Evolutionary conservation across 2,329 filamentous ascomycete genomes (phyloP).

Genomic region (Talaromyces sp.): DNA sequence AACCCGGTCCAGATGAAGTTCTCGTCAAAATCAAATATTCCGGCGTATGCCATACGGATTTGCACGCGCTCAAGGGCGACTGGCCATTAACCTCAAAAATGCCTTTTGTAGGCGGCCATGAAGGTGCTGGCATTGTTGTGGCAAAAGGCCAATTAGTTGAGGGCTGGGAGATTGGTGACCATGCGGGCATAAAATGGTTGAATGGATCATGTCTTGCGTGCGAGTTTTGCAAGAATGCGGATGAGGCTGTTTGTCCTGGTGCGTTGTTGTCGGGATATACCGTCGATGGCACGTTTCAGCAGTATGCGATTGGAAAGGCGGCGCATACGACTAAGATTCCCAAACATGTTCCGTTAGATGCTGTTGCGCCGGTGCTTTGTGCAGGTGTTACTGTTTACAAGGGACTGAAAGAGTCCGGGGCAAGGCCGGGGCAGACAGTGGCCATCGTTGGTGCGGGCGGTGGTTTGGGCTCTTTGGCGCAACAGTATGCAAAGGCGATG

Average conservation of each 20-base stretch:
- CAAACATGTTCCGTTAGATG: conserved; percentile 71
- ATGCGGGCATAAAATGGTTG: conserved; percentile 88
- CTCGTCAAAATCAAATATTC: conserved; percentile 89
- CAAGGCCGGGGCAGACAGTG: conserved; percentile 70
- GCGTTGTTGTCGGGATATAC: conserved; percentile 83
- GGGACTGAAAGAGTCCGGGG: conserved; percentile 78
- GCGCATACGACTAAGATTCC: conserved; percentile 80
- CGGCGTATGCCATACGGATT: conserved; percentile 87
- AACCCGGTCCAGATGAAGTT: conserved; percentile 84
- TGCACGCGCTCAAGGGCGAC: conserved; percentile 79
- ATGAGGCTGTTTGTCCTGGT: conserved; percentile 79
- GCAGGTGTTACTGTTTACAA: conserved; percentile 89
- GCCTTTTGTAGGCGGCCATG: conserved; percentile 78
- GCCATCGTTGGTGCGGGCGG: conserved; percentile 86
- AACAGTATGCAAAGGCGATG: conserved; percentile 91
- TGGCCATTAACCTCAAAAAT: conserved; percentile 83
- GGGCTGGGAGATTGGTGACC: conserved; percentile 77
- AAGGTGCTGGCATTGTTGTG: conserved; percentile 79
- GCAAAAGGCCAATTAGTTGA: conserved; percentile 72
- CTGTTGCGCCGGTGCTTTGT: conserved; percentile 76
- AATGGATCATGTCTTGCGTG: conserved; percentile 83
- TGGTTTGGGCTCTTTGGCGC: conserved; percentile 74
- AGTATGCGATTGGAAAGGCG: conserved; percentile 85
- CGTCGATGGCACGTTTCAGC: conserved; percentile 88
- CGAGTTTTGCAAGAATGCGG: conserved; percentile 74